These are phyloP conservation scores for Gautieria morchelliformis DNA, from an alignment of 768 basidiomycete species.

Conservation along the genomic window DNA sequence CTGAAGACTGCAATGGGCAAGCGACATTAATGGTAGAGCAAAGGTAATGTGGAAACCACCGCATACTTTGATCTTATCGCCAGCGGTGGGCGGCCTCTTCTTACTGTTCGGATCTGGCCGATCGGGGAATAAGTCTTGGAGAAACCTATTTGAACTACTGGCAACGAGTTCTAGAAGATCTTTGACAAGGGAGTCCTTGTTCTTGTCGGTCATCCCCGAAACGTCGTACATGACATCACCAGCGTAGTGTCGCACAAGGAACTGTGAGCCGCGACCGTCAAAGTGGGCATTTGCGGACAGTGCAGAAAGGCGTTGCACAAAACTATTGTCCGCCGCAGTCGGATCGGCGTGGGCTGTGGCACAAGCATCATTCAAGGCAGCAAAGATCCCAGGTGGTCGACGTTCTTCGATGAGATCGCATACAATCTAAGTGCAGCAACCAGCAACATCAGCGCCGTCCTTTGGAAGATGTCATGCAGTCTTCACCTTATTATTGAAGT, in stretches of 20 bases:
- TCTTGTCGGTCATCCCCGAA: conserved; percentile 98
- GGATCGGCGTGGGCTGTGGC: conserved; percentile 98
- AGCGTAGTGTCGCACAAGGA: conserved; percentile 93
- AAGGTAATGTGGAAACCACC: neutral
- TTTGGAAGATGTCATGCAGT: neutral
- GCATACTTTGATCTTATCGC: conserved; percentile 92
- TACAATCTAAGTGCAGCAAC: conserved; percentile 43
- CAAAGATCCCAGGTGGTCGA: conserved; percentile 94
- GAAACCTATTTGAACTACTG: conserved; percentile 70
- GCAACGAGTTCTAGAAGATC: conserved; percentile 87
- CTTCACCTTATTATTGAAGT: conserved; percentile 80
- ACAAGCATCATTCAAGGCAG: conserved; percentile 97
- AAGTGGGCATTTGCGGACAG: conserved; percentile 87
- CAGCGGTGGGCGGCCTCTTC: conserved; percentile 95
- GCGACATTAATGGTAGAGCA: neutral
- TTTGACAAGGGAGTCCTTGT: conserved; percentile 95
- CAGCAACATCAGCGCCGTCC: neutral
- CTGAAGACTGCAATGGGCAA: conserved; percentile 52
- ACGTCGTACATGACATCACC: conserved; percentile 99
- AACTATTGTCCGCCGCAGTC: conserved; percentile 90
- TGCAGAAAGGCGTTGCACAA: conserved; percentile 80
- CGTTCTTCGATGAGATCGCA: conserved; percentile 97
- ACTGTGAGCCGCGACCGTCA: conserved; percentile 88
- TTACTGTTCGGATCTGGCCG: conserved; percentile 94
- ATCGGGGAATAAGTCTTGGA: conserved; percentile 86